Conservation (phyloP, 352 stramenopile species). For the Thalassiosira delicatula region DNA sequence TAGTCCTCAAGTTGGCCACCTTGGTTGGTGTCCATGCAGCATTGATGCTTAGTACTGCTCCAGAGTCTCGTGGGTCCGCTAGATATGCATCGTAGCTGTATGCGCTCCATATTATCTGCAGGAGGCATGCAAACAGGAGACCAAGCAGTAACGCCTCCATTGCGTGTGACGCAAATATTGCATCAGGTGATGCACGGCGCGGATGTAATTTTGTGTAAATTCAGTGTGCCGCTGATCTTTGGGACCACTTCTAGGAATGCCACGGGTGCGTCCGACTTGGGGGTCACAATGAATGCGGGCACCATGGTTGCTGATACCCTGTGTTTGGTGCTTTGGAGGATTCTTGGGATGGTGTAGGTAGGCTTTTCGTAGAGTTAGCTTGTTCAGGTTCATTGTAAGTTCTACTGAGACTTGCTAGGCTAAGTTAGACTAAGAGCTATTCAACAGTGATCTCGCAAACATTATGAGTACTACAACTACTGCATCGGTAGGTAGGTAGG, state of each 20-base stretch:
- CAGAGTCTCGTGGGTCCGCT: neutral
- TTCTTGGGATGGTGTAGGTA: neutral
- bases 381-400: neutral
- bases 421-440: neutral
- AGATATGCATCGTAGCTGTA: neutral
- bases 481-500: too few relatives aligned
- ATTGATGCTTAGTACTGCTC: neutral
- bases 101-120: neutral
- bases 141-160: neutral
- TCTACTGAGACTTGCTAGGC: neutral
- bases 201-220: neutral
- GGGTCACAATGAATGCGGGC: neutral
- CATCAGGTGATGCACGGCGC: neutral
- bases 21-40: neutral
- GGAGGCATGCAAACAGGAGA: neutral
- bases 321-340: neutral
- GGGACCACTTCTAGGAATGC: neutral
- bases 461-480: too few relatives aligned
- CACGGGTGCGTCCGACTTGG: neutral
- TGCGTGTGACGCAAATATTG: neutral
- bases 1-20: neutral
- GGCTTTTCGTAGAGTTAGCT: neutral
- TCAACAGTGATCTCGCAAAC: neutral
- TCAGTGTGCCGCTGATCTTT: neutral
- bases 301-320: neutral